Evolutionary conservation across 257 asterid genomes (phyloP).

Genomic region (Thymus quinquecostatus): DNA sequence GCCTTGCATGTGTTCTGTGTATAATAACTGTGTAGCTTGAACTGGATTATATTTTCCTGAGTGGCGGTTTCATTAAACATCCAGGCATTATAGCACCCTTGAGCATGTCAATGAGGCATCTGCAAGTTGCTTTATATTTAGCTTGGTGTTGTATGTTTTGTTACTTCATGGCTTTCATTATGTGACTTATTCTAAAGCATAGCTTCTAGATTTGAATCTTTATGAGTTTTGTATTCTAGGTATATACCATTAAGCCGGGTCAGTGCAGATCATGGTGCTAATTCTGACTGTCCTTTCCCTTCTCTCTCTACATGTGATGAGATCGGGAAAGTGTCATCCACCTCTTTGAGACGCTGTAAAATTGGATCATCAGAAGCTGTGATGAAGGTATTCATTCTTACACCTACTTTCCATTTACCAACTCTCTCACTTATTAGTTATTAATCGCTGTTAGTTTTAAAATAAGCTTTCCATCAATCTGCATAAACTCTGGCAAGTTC

Average conservation of each 20-base stretch:
- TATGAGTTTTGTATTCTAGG: conserved; percentile 46
- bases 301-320: conserved; percentile 64
- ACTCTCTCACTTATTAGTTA: neutral
- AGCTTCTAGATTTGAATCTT: conserved; percentile 1
- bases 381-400: conserved; percentile 60
- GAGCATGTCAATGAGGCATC: conserved; percentile 6
- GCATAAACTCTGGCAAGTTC: neutral
- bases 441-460: neutral
- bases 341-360: conserved; percentile 69
- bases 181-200: neutral
- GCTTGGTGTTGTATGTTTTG: neutral
- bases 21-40: neutral
- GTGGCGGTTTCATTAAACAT: neutral
- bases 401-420: neutral
- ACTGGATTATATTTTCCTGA: neutral
- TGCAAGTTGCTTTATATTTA: neutral
- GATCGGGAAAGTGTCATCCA: conserved; percentile 54
- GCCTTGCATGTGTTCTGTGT: neutral
- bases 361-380: conserved; percentile 72
- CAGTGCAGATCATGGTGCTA: conserved; percentile 43
- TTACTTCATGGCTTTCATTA: neutral
- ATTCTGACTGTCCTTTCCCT: conserved; percentile 62
- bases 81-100: neutral
- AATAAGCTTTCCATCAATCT: neutral
- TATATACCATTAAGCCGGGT: conserved; percentile 83